Base-by-base conservation (phyloP, 2,329 filamentous ascomycete species). In the Fusarium gaditjirri region DNA sequence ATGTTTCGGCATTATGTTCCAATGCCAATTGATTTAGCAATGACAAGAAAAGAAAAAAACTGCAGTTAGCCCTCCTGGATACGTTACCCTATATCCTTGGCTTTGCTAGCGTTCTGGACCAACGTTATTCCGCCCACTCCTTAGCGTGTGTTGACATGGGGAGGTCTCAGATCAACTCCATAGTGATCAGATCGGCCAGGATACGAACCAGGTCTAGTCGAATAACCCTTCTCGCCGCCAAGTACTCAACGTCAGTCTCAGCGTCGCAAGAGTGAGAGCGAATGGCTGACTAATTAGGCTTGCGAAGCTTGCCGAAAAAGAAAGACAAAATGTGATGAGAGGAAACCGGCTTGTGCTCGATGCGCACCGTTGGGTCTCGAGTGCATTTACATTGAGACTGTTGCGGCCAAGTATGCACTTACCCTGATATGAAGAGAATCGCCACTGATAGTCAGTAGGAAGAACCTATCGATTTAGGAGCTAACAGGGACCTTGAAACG, bases 321-420 rank as follows among this genome's bases (percentile, higher is more conserved):
- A 21, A 73, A 74, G 25, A 73, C 70, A 1, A 71, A 66, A 73
- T 73, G 64, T 27, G 64, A 74, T 19, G 64, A 73, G 35, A 42
- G 16, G 7, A 74, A 69, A 38, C 70, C 70, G 5, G 21, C 50
- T 8, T 73, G 72, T 41, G 59, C 61, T 19, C 67, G 67, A 35
- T 71, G 70, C 39, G 9, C 38, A 4, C 63, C 70, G 2, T 61
- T 71, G 5, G 46, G 46, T 2, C 25, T 71, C 9, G 36, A 52
- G 9, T 74, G 71, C n/a, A 58, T 61, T 8, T 73, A 73, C 19
- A 55, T 68, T 2, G 70, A 74, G 53, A 69, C 64, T 5, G 33
- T 71, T 11, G 65, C 41, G 0, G 49, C 64, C 2, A 71, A 71
- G 70, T 69, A 38, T 17, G 42, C 4, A 23, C 8, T 10, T 19